phyloP scores from a whole-genome alignment of 768 basidiomycete genomes.

The Amanita muscaria region DNA sequence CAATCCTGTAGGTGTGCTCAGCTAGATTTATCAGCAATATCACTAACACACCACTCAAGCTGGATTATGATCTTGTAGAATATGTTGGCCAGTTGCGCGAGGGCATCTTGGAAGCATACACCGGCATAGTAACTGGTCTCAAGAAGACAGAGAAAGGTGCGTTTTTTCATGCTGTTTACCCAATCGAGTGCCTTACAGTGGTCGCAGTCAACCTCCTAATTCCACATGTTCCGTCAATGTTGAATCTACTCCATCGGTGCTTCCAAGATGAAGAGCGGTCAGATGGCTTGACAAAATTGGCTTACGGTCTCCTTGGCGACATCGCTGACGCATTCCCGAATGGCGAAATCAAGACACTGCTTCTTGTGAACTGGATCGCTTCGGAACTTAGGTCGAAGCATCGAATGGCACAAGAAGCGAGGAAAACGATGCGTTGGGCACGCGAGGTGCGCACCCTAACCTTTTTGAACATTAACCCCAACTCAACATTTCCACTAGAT shows the following conservation, averaged over 20 bases:
- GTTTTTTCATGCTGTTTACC: too few species aligned
- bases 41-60: conserved; percentile 27
- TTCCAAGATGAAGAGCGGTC: conserved; percentile 76
- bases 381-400: conserved; percentile 63
- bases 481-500: conserved; percentile 35
- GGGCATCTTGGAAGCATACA: conserved; percentile 95
- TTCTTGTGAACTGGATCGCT: conserved; percentile 76
- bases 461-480: conserved; percentile 1
- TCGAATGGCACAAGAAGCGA: conserved; percentile 68
- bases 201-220: conserved; percentile 44
- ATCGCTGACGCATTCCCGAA: conserved; percentile 81
- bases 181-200: conserved; percentile 7
- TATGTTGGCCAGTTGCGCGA: conserved; percentile 87
- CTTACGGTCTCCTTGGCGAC: conserved; percentile 86
- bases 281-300: conserved; percentile 65
- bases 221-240: conserved; percentile 61
- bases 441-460: conserved; percentile 56
- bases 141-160: conserved; percentile 77
- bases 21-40: neutral
- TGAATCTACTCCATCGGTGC: conserved; percentile 76
- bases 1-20: conserved; percentile 56
- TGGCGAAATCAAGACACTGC: conserved; percentile 70
- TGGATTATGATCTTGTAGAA: conserved; percentile 86
- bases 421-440: conserved; percentile 89
- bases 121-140: conserved; percentile 85